A percentile compares a stretch with the other conserved stretches of the same genome.
Conservation (phyloP, 495 filamentous ascomycete genomes). For the Penicillium salamii region DNA sequence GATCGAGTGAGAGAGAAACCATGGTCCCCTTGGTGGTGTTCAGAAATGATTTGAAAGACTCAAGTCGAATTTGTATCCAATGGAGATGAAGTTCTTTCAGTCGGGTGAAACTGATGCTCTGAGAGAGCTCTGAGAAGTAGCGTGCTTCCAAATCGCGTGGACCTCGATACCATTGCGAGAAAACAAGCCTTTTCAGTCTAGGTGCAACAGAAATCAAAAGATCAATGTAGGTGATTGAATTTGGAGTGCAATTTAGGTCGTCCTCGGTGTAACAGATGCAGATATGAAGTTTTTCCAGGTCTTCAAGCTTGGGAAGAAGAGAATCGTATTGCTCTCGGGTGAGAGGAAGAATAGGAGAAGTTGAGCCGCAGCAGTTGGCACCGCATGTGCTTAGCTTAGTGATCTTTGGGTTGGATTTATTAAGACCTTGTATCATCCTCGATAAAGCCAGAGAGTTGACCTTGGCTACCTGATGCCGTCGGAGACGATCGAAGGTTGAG, state of each 20-base stretch:
- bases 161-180: neutral
- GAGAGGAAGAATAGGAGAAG: neutral
- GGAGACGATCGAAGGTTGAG: neutral
- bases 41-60: neutral
- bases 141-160: neutral
- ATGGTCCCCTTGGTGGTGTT: neutral
- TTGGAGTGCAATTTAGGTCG: too few relatives aligned
- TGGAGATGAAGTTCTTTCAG: constrained; percentile 7
- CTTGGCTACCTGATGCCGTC: neutral
- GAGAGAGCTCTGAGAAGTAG: neutral
- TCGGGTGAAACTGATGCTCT: neutral
- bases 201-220: neutral
- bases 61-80: neutral
- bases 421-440: neutral
- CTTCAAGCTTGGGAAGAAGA: neutral
- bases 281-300: constrained; percentile 2
- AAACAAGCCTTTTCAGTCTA: neutral
- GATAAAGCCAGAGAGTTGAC: constrained; percentile 3
- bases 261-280: neutral
- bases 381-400: neutral
- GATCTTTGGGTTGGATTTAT: neutral
- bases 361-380: constrained; percentile 1
- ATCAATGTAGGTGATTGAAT: neutral
- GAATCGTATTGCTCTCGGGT: constrained; percentile 2
- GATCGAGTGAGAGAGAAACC: neutral